Conservation (phyloP, 2,329 filamentous ascomycete genomes). For the Fusarium paranaense region DNA sequence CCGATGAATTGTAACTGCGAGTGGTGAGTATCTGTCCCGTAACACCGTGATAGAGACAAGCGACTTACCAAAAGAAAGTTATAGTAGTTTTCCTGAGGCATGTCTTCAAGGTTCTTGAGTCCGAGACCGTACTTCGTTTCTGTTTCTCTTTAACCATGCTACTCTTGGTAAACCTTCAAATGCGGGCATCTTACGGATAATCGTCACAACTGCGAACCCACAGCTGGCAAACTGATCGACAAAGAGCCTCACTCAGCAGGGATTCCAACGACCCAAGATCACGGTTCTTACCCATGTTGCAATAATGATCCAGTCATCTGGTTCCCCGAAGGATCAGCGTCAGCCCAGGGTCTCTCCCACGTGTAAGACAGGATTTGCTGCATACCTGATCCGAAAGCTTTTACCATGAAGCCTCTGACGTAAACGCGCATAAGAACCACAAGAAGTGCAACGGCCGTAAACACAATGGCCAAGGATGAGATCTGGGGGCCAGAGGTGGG, state of each 20-base stretch:
- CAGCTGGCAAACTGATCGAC: constrained; percentile 44
- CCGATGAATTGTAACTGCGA: constrained; percentile 53
- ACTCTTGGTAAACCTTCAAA: neutral
- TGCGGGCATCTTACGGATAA: constrained; percentile 48
- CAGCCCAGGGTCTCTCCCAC: neutral
- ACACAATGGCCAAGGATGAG: constrained; percentile 14
- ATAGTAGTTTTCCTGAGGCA: constrained; percentile 52
- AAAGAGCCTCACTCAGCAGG: neutral
- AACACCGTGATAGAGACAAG: neutral
- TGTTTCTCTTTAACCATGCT: constrained; percentile 22
- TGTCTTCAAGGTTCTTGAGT: constrained; percentile 48
- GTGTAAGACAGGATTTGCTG: neutral
- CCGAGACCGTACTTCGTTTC: constrained; percentile 59
- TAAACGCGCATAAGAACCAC: constrained; percentile 17
- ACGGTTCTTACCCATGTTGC: constrained; percentile 25
- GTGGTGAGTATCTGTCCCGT: neutral
- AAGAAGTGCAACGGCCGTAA: constrained; percentile 16
- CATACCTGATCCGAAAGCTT: constrained; percentile 29
- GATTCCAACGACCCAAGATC: neutral
- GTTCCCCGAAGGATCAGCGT: neutral
- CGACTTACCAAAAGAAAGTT: constrained; percentile 50
- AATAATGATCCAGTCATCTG: constrained; percentile 37
- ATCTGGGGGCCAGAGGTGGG: constrained; percentile 27
- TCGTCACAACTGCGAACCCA: constrained; percentile 50
- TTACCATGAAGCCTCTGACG: constrained; percentile 25